Base-by-base conservation (phyloP, 2,329 filamentous ascomycete genomes). In the Xylaria sp. region DNA sequence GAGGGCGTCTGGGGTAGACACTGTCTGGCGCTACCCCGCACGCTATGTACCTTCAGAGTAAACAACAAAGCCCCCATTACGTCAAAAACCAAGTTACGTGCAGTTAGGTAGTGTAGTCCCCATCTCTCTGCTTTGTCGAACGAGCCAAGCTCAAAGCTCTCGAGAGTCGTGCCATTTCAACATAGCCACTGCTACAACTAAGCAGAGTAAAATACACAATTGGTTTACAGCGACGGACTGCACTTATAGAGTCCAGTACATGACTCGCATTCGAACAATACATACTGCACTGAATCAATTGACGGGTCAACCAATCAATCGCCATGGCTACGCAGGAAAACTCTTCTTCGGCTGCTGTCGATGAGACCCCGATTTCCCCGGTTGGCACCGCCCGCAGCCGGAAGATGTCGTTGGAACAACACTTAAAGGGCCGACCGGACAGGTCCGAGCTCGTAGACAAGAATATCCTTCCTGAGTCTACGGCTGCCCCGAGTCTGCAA, bases 391-490 rank as follows among this genome's bases (percentile, higher is more conserved):
- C 78, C 62, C 77, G 81, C 28, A 82, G 78, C 51, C 86, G 89
- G 75, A 88, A 87, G 79, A 90, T 93, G 83, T 93, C 91, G 3
- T 85, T 94, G 13, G 91, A 93, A 80, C 89, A 90, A 75, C 89
- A 92, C 76, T 85, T 94, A 63, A 87, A 90, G 79, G 88, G 90
- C 75, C 91, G 93, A 50, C 92, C 92, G 28, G 88, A 94, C 25
- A 90, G 92, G 66, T 88, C 93, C 44, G 89, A 93, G 76, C 86
- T 98, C 25, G 84, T 97, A 71, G 92, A 96, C 79, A 92, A 92
- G 75, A 97, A 97, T 82, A 97, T 98, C 79, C 90, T 98, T 31
- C 92, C 93, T 31, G 89, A 90, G 65, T 92, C 92, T 39, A 91
- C 82, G 61, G 93, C 92, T 20, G 94, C 94, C 0, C 94, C 94